Percentiles rank a stretch among this genome's conserved stretches.
Conservation (phyloP, 2,329 filamentous ascomycete genomes). For the Orbilia brochopaga region DNA sequence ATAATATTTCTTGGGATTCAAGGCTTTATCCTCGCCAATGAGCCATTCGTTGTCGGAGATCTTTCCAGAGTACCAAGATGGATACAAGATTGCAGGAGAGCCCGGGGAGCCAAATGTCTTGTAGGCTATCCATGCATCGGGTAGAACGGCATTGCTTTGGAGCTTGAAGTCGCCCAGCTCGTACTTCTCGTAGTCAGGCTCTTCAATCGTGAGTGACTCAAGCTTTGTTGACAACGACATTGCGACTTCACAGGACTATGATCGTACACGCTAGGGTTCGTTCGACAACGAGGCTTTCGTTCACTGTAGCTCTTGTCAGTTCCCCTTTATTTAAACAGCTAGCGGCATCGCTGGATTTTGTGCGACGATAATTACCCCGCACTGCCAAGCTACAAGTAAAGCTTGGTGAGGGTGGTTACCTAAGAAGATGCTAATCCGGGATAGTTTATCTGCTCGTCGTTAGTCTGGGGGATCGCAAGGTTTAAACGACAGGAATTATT, state of each 20-base stretch:
- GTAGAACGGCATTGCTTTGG: constrained; percentile 68
- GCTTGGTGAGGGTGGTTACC: too few species aligned
- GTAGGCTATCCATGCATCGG: constrained; percentile 73
- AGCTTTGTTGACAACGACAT: constrained; percentile 27
- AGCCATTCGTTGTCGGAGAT: constrained; percentile 79
- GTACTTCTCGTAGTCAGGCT: constrained; percentile 57
- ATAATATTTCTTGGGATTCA: constrained; percentile 70
- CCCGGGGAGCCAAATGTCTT: constrained; percentile 73
- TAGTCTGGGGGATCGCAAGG: too few species aligned
- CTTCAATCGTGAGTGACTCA: constrained; percentile 17
- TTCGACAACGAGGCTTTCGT: background rate
- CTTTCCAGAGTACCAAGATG: constrained; percentile 74
- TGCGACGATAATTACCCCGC: background rate
- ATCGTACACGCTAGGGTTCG: background rate
- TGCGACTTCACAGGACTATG: background rate
- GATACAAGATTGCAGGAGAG: constrained; percentile 74
- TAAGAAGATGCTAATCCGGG: too few species aligned
- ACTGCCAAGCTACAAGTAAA: background rate
- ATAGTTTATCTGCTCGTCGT: too few species aligned
- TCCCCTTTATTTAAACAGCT: background rate
- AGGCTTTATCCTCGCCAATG: constrained; percentile 68
- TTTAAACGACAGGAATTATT: too few species aligned
- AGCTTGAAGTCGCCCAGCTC: constrained; percentile 71
- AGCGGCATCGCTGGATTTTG: background rate
- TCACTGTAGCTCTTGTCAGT: background rate